Evolutionary conservation across 2,329 filamentous ascomycete genomes (phyloP), one percentile per base, ranked within the genome.

Genomic region (Clarireedia homoeocarpa): DNA sequence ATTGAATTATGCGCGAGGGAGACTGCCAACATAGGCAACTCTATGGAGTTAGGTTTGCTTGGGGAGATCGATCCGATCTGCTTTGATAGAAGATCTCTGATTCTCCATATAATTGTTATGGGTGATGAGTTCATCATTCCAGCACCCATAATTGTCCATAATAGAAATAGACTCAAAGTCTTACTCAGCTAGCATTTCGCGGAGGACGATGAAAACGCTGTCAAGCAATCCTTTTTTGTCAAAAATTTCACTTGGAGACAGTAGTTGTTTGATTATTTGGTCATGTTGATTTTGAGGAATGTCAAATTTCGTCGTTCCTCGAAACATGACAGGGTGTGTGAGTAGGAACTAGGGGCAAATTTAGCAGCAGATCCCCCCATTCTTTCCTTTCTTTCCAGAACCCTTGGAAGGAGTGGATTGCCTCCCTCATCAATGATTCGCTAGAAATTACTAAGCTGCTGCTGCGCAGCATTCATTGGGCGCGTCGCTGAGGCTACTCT

Each of bases 351-450:
- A 17, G 24, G n/a, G 30, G 10, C 17, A 42, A 24, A 49, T 12
- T 54, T 54, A 54, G 52, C 23, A 34, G 5, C 26, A 50, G 20
- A 42, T 17, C 30, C 26, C 40, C 23, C 40, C 40, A 42, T 38
- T 44, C 27, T 42, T 42, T 42, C 26, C 47, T 39, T 39, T 51
- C 38, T 47, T 55, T 55, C 39, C 27, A 55, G 53, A 55, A 55
- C 27, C 51, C 51, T 34, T 49, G 47, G 24, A 47, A 27, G 44
- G 24, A 30, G 44, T 47, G 44, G 44, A 47, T 30, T 23, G 26
- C 7, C 23, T 26, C 10, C 15, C n/a, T 6, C 20, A 10, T 27
- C 10, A 4, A 27, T 47, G 14, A 47, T 47, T 47, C 44, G 44
- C 44, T 30, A 47, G 6, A 44, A 44, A 10, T 20, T 44, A 44